A percentile compares a stretch with the other conserved stretches of the same genome.
Evolutionary conservation across 768 basidiomycete genomes (phyloP).

Genomic region (Arthromyces matolae): DNA sequence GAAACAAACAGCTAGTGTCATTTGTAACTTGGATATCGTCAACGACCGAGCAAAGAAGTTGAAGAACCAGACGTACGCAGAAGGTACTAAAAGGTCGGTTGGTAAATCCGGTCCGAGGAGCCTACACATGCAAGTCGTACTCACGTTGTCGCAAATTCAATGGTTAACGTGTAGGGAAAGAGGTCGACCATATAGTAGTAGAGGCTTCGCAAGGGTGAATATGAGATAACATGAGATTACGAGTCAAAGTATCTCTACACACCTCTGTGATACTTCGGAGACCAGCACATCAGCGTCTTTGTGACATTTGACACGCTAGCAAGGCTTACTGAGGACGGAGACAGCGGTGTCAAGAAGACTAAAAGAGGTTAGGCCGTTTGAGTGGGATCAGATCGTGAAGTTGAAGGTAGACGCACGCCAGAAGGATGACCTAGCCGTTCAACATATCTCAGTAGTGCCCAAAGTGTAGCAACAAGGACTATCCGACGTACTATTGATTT

Average conservation of each 20-base stretch:
- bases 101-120: too few relatives aligned
- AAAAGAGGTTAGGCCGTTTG: not conserved
- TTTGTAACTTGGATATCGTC: constrained; percentile 4
- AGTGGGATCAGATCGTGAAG: not conserved
- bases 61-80: constrained; percentile 5
- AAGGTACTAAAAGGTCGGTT: constrained; percentile 12
- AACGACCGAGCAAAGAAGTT: not conserved
- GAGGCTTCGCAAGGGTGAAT: constrained; percentile 4
- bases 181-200: constrained; percentile 18
- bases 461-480: not conserved
- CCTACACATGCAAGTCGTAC: not conserved
- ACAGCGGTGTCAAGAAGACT: constrained; percentile 14
- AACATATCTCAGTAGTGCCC: not conserved
- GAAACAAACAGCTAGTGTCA: constrained; percentile 13
- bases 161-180: constrained; percentile 16
- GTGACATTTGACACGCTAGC: not conserved
- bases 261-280: constrained; percentile 16
- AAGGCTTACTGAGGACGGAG: constrained; percentile 12
- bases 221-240: not conserved
- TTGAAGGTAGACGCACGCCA: constrained; percentile 1
- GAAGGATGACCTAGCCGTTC: not conserved
- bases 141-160: constrained; percentile 14
- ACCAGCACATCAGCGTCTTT: not conserved
- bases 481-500: constrained; percentile 8
- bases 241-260: not conserved